Conservation (phyloP, 225 moss, liverwort and hornwort genomes). For the Physcomitrium patens region DNA sequence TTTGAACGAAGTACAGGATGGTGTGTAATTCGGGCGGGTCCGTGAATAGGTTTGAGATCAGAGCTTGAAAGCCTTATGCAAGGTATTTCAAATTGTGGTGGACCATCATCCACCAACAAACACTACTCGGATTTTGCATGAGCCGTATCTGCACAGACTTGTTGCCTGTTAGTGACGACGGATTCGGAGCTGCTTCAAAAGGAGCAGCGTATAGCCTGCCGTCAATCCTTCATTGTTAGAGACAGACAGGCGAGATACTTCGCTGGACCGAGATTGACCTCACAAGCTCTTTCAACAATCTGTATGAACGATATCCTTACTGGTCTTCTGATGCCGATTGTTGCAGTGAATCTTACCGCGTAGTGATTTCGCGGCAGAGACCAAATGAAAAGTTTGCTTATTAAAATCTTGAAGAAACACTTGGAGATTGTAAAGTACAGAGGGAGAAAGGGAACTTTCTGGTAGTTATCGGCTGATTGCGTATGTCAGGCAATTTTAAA, state of each 20-base stretch:
- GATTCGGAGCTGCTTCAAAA: constrained; percentile 22
- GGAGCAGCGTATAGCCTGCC: constrained; percentile 19
- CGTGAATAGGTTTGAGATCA: constrained; percentile 52
- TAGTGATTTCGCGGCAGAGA: no score
- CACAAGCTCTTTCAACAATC: background rate
- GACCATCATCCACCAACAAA: background rate
- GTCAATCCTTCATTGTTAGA: constrained; percentile 21
- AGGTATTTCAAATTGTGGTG: background rate
- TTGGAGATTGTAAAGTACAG: no score
- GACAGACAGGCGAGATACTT: constrained; percentile 14
- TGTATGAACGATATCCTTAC: no score
- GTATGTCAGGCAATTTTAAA: no score
- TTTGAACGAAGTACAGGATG: constrained; percentile 58
- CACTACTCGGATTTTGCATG: constrained; percentile 31
- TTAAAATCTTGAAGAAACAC: no score
- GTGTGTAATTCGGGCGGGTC: constrained; percentile 73
- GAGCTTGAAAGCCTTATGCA: constrained; percentile 19
- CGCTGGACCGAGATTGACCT: background rate
- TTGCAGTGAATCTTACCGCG: no score
- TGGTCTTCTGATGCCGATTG: no score
- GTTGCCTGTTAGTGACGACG: constrained; percentile 33
- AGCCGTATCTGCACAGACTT: constrained; percentile 31
- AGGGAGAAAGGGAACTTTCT: no score
- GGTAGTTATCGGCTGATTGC: no score
- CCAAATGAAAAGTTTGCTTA: no score